Evolutionary conservation across 345 rosid species (phyloP), one percentile per base, ranked within the genome.

Genomic region (Murraya koenigii): DNA sequence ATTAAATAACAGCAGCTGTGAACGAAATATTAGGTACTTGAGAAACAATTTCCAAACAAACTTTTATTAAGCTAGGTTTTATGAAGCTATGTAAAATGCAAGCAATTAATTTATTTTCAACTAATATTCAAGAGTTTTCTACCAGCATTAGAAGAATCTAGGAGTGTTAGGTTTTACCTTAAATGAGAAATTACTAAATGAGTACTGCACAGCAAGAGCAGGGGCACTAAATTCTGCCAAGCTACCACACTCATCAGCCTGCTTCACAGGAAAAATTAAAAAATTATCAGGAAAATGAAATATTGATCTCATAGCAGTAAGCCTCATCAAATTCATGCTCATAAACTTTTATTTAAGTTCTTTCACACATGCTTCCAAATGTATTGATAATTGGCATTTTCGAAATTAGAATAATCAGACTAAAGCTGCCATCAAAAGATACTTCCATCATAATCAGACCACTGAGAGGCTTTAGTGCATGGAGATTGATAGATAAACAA

Each of bases 171-270:
- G 58, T 70, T 89, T 82, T 52, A 91, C 98, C 99, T 96, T 94
- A 81, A 87, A 96, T 44, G 98, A 94, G 86, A 96, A 96, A 82
- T 96, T 96, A 82, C 97, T 94, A 83, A 96, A 96, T 2, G 98
- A 96, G 79, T 96, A 94, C 79, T 89, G 88, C 83, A 89, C 91
- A 28, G 94, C 84, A 78, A 88, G 93, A 66, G 84, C 81, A 1
- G 97, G 90, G 68, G 90, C 84, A 22, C 83, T 79, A 71, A 96
- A 92, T 61, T 92, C 98, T 49, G 97, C 86, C 84, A 96, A 82
- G 85, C 89, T 92, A 67, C 93, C 90, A 78, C 88, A 96, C 75
- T 91, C 93, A 63, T 91, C 99, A 36, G 89, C 97, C 99, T 94
- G 90, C 74, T 74, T 79, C 69, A 83, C 38, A 64, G 28, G 61